These are phyloP conservation scores for Phaeoacremonium minimum DNA, from an alignment of 2,329 filamentous ascomycete genomes.

Conservation along the genomic window DNA sequence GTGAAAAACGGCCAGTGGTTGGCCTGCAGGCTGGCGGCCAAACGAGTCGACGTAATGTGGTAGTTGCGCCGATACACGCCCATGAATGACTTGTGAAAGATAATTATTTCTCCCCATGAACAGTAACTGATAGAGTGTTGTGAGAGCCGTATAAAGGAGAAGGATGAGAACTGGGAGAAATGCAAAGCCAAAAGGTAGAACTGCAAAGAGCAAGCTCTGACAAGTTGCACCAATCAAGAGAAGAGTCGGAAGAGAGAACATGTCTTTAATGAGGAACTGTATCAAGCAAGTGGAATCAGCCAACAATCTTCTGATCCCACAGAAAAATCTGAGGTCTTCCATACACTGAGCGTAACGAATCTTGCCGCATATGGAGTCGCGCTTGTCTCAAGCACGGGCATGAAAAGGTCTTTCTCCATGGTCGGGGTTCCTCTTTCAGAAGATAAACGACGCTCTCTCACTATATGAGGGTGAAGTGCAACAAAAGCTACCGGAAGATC, in stretches of 20 bases:
- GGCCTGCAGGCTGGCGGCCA: slow-evolving; percentile 18
- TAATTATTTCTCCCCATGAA: slow-evolving; percentile 4
- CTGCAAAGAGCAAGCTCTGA: slow-evolving; percentile 2
- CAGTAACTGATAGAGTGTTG: slow-evolving; percentile 2
- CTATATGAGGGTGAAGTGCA: no score
- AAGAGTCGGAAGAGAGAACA: slow-evolving; percentile 7
- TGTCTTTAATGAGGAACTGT: slow-evolving; percentile 8
- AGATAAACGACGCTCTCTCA: no score
- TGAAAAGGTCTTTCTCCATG: no score
- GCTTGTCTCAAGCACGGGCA: no score
- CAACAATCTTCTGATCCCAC: no score
- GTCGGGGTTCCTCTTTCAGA: no score
- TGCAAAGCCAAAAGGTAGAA: slow-evolving; percentile 7
- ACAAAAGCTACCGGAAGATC: no score
- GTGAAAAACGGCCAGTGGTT: slow-evolving; percentile 36
- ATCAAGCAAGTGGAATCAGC: no score
- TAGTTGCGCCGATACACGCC: slow-evolving; percentile 8
- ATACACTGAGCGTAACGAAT: no score
- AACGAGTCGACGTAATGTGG: slow-evolving; percentile 15
- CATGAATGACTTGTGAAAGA: slow-evolving; percentile 4
- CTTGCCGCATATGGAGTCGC: no score
- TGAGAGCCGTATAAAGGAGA: slow-evolving; percentile 4
- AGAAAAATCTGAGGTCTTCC: no score
- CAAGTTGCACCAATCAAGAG: slow-evolving; percentile 7
- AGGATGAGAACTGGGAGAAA: slow-evolving; percentile 5